phyloP scores from a whole-genome alignment of 1,139 yeast genomes.

The Meyerozyma smithsonii region DNA sequence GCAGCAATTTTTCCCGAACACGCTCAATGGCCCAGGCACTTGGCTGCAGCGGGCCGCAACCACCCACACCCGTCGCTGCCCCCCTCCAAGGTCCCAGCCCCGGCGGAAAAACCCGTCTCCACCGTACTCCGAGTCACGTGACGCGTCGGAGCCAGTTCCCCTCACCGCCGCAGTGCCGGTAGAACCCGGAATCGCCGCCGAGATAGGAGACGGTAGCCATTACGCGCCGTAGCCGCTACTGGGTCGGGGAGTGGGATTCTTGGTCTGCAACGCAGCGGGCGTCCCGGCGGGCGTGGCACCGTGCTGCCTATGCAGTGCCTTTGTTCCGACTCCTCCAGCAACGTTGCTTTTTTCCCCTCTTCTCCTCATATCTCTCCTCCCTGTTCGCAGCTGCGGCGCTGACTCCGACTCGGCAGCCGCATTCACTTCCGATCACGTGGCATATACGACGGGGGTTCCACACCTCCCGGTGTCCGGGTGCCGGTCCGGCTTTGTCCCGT shows the following conservation, averaged over 20 bases:
- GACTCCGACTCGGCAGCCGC: constrained; percentile 1
- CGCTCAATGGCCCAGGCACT: neutral
- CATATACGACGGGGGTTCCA: too few species aligned
- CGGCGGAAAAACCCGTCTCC: too few species aligned
- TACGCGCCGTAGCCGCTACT: too few species aligned
- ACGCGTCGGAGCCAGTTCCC: neutral
- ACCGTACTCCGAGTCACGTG: constrained; percentile 2
- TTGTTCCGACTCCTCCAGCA: neutral
- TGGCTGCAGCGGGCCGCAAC: neutral
- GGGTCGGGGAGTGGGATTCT: too few species aligned
- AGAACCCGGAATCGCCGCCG: neutral
- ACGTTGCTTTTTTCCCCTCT: neutral
- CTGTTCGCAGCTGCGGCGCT: neutral
- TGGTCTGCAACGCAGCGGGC: too few species aligned
- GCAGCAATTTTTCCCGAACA: neutral
- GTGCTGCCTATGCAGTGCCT: too few species aligned
- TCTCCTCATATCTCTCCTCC: constrained; percentile 2
- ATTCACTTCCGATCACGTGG: neutral
- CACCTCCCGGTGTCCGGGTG: too few species aligned
- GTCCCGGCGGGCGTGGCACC: too few species aligned
- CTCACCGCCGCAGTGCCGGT: neutral
- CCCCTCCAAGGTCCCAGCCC: too few species aligned
- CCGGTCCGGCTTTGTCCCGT: neutral
- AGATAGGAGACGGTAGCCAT: too few species aligned
- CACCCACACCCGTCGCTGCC: too few species aligned